A percentile compares a stretch with the other conserved stretches of the same genome.
These are phyloP conservation scores for Russula emetica DNA, from an alignment of 768 basidiomycete species.

Conservation along the genomic window DNA sequence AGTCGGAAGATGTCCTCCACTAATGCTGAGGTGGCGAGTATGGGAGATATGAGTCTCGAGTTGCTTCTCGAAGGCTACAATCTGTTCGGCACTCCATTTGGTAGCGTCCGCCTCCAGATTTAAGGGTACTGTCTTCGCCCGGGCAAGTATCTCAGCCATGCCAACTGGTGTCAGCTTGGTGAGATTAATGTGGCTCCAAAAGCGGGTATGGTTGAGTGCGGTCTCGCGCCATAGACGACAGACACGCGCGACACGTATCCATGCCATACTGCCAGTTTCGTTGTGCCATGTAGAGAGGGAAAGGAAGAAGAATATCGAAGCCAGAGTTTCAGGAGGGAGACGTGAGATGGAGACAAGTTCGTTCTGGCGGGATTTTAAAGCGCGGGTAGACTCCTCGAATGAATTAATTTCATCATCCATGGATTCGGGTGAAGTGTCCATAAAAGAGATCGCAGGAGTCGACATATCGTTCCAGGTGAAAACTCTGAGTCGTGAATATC, in stretches of 20 bases:
- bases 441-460: background rate
- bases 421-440: background rate
- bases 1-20: background rate
- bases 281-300: too few species aligned
- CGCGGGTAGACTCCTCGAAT: constrained; percentile 1
- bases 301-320: too few species aligned
- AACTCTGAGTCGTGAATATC: too few species aligned
- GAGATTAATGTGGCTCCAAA: constrained; percentile 20
- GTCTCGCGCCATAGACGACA: constrained; percentile 25
- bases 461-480: too few species aligned
- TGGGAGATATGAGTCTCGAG: constrained; percentile 8
- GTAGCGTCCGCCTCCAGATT: constrained; percentile 1
- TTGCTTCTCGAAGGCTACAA: background rate
- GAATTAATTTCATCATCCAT: constrained; percentile 15
- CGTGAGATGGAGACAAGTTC: too few species aligned
- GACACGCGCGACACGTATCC: constrained; percentile 18
- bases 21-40: background rate
- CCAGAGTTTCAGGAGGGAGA: too few species aligned
- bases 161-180: background rate
- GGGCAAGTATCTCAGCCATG: constrained; percentile 9
- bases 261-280: background rate
- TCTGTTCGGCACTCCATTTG: background rate
- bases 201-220: constrained; percentile 9
- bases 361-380: too few species aligned
- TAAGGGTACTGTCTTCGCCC: constrained; percentile 13